These are phyloP conservation scores for Saccharum officinarum DNA, from an alignment of 176 grass and related monocot species.

Conservation along the genomic window DNA sequence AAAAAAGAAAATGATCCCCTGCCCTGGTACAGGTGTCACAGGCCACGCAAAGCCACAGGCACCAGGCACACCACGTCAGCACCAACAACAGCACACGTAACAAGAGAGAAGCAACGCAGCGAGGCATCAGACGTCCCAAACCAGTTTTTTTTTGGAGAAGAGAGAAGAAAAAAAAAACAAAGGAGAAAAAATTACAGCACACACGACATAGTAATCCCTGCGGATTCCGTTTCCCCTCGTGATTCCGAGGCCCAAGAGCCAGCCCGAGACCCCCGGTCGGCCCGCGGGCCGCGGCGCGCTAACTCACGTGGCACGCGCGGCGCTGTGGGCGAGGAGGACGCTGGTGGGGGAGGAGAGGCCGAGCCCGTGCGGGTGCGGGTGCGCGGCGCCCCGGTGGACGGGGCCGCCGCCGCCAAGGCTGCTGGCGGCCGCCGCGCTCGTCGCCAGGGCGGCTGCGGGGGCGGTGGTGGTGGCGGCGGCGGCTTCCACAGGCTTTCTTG, in stretches of 20 bases:
- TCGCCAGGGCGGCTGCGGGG: slow-evolving; percentile 9
- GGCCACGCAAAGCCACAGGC: not conserved
- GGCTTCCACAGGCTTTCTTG: slow-evolving; percentile 99
- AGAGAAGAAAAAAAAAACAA: no score
- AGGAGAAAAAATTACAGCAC: slow-evolving; percentile 13
- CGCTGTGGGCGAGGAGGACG: slow-evolving; percentile 52
- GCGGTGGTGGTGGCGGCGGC: slow-evolving; percentile 1
- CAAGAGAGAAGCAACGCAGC: not conserved
- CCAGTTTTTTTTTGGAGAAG: not conserved
- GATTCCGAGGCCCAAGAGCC: not conserved
- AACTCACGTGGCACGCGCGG: slow-evolving; percentile 49
- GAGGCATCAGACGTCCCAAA: not conserved
- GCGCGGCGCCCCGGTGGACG: slow-evolving; percentile 11
- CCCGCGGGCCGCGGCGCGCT: not conserved
- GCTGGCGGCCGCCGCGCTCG: not conserved
- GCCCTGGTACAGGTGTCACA: not conserved
- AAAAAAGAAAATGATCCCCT: slow-evolving; percentile 30
- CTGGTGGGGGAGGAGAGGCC: slow-evolving; percentile 67
- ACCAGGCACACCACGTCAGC: not conserved
- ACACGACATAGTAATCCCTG: slow-evolving; percentile 36
- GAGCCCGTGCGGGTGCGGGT: slow-evolving; percentile 24
- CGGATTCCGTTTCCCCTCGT: slow-evolving; percentile 33
- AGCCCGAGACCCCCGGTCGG: not conserved
- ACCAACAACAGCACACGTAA: not conserved
- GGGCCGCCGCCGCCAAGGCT: not conserved